Percentiles rank a stretch among this genome's conserved stretches.
Conservation (phyloP, 768 basidiomycete species). For the Peribolospora baueri region DNA sequence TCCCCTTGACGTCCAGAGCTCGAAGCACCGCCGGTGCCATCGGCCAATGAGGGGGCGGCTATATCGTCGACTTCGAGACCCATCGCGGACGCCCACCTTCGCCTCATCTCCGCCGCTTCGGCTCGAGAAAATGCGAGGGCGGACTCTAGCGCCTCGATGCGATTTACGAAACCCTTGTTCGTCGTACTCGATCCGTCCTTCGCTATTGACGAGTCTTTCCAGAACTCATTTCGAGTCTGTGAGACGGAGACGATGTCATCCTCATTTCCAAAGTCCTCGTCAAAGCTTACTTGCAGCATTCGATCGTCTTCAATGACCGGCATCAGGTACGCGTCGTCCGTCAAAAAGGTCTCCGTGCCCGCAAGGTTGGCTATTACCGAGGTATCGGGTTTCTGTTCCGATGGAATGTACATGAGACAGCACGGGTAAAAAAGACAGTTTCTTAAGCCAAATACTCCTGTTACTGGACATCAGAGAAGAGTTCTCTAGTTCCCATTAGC, state of each 20-base stretch:
- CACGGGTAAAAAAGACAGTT: neutral
- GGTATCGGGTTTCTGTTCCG: slow-evolving; percentile 15
- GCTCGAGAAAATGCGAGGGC: slow-evolving; percentile 8
- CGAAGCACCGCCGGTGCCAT: slow-evolving; percentile 1
- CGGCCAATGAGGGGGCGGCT: neutral
- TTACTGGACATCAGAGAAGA: neutral
- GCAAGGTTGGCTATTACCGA: slow-evolving; percentile 27
- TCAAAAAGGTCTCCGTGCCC: slow-evolving; percentile 38
- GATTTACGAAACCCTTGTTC: slow-evolving; percentile 29
- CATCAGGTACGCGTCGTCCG: slow-evolving; percentile 52
- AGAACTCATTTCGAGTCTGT: neutral
- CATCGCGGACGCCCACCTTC: neutral
- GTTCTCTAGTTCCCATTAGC: slow-evolving; percentile 30
- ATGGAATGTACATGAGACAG: slow-evolving; percentile 27
- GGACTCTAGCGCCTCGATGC: slow-evolving; percentile 13
- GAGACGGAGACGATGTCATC: slow-evolving; percentile 16
- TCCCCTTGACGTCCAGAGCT: neutral
- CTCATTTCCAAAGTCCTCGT: slow-evolving; percentile 22
- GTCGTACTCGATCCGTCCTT: slow-evolving; percentile 11
- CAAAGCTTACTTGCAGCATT: slow-evolving; percentile 28
- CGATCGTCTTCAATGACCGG: slow-evolving; percentile 71
- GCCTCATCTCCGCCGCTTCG: slow-evolving; percentile 6
- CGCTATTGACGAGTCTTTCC: slow-evolving; percentile 39
- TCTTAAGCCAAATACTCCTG: neutral
- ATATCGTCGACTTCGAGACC: slow-evolving; percentile 1